A percentile compares a stretch with the other conserved stretches of the same genome.
phyloP scores from a whole-genome alignment of 352 stramenopile genomes.

The Globisporangium nodosum region DNA sequence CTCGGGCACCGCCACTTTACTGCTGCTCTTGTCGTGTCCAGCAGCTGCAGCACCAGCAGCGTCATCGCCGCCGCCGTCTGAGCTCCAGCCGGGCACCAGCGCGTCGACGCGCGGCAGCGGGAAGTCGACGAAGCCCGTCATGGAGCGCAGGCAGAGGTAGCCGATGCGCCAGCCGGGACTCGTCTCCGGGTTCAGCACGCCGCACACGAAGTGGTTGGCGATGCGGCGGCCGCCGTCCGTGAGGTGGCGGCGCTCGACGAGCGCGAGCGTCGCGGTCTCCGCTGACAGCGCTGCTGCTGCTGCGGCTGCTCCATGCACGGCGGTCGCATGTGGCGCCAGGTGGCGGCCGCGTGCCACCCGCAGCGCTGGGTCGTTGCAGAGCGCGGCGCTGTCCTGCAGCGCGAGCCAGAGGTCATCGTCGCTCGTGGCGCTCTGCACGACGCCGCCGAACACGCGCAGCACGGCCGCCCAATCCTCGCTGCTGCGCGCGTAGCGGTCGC shows the following conservation, averaged over 20 bases:
- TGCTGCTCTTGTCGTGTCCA: conserved; percentile 9
- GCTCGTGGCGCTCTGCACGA: conserved; percentile 48
- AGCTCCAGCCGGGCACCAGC: conserved; percentile 49
- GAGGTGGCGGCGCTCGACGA: conserved; percentile 52
- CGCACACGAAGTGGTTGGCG: conserved; percentile 66
- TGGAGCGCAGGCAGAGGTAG: conserved; percentile 63
- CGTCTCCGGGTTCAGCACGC: conserved; percentile 66
- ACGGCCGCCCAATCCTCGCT: conserved; percentile 64
- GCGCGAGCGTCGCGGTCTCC: conserved; percentile 27
- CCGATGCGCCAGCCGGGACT: conserved; percentile 73
- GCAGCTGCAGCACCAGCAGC: no score
- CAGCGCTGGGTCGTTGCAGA: conserved; percentile 69
- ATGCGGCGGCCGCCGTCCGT: conserved; percentile 43
- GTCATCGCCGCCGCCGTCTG: background rate
- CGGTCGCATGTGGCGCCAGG: background rate
- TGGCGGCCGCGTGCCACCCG: conserved; percentile 26
- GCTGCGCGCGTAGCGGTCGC: conserved; percentile 53
- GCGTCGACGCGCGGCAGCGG: conserved; percentile 51
- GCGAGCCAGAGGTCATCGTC: conserved; percentile 81
- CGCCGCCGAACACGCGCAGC: conserved; percentile 64
- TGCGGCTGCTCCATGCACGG: conserved; percentile 1
- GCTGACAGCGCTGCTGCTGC: conserved; percentile 26
- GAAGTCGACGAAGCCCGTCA: conserved; percentile 82
- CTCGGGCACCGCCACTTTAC: conserved; percentile 45
- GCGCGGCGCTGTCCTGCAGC: conserved; percentile 61